Percentiles rank a stretch among this genome's conserved stretches.
Evolutionary conservation across 148 eudicot genomes (phyloP).

Genomic region (Talinum fruticosum): DNA sequence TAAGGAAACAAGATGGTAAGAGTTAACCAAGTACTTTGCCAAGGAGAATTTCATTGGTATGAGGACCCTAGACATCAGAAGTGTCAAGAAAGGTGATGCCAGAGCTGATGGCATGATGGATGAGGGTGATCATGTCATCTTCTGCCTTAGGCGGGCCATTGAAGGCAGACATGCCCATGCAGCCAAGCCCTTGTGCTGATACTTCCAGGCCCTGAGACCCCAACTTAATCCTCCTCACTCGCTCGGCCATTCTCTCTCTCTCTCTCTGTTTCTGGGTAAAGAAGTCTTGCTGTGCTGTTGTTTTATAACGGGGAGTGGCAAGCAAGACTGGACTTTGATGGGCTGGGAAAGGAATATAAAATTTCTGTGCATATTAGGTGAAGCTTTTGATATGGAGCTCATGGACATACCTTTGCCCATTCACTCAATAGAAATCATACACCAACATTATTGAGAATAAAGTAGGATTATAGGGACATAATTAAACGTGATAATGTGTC

Average conservation of each 20-base stretch:
- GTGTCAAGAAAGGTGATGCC: conserved; percentile 35
- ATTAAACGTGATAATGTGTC: too few relatives aligned
- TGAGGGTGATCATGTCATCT: conserved; percentile 26
- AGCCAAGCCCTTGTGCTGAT: conserved; percentile 31
- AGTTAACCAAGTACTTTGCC: conserved; percentile 25
- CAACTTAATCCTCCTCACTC: conserved; percentile 23
- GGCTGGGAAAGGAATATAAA: neutral
- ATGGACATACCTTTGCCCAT: neutral
- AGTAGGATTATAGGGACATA: neutral
- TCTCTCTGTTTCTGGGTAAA: neutral
- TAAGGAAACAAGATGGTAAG: neutral
- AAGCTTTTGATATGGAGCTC: neutral
- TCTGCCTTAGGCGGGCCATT: conserved; percentile 30
- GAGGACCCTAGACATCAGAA: conserved; percentile 34
- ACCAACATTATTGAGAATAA: neutral
- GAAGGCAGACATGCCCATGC: conserved; percentile 27
- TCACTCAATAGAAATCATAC: neutral
- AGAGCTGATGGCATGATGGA: conserved; percentile 26
- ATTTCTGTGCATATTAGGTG: neutral
- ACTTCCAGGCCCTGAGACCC: conserved; percentile 29
- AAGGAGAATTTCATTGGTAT: conserved; percentile 33
- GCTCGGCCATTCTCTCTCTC: neutral
- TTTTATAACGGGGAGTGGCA: neutral
- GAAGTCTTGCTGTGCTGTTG: neutral
- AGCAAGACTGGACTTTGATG: neutral